These are phyloP conservation scores for Podila horticola DNA, from an alignment of 192 early-diverging fungal species.

Conservation along the genomic window DNA sequence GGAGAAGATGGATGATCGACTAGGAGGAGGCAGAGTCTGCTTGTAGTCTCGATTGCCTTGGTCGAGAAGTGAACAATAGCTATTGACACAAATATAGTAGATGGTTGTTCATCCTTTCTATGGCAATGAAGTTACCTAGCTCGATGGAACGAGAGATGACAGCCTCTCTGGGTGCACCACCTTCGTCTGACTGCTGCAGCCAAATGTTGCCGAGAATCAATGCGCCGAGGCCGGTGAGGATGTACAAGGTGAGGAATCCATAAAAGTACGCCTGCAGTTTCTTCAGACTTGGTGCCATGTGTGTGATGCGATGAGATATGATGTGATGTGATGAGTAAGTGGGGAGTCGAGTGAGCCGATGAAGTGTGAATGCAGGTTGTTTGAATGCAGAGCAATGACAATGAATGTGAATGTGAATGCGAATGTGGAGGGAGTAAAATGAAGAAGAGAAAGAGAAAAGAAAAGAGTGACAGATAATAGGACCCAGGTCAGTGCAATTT, in stretches of 20 bases:
- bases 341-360: neutral
- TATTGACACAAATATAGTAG: neutral
- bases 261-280: conserved; percentile 30
- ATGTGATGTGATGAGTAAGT: neutral
- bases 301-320: neutral
- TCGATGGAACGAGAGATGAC: conserved; percentile 39
- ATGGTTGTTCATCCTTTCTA: neutral
- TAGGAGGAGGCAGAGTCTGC: neutral
- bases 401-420: conserved; percentile 1
- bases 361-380: neutral
- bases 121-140: conserved; percentile 11
- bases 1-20: too few species aligned
- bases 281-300: conserved; percentile 12
- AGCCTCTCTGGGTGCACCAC: conserved; percentile 41
- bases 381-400: neutral
- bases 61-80: neutral
- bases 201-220: conserved; percentile 32
- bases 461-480: neutral
- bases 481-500: neutral
- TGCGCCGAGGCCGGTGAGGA: conserved; percentile 30
- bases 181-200: conserved; percentile 14
- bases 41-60: neutral
- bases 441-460: neutral
- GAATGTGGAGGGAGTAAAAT: neutral
- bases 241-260: conserved; percentile 22